A percentile compares a stretch with the other conserved stretches of the same genome.
Evolutionary conservation across 1,284 basidiomycete genomes (phyloP).

Genomic region (Porogramme epimiltina): DNA sequence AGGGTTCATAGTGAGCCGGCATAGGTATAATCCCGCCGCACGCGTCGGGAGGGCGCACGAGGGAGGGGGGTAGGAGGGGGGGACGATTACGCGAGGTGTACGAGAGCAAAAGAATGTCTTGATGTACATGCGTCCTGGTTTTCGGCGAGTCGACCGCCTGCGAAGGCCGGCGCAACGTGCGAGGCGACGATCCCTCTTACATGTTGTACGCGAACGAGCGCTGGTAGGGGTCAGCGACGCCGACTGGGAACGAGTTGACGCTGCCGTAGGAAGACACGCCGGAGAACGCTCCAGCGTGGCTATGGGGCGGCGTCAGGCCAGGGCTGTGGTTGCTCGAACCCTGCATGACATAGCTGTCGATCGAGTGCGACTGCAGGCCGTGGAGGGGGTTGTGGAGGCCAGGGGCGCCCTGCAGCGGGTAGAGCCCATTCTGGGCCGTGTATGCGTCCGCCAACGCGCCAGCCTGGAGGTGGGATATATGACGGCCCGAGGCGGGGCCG

Average conservation of each 20-base stretch:
- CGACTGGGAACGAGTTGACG: slow-evolving; percentile 40
- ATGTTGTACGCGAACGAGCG: slow-evolving; percentile 77
- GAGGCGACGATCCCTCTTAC: slow-evolving; percentile 41
- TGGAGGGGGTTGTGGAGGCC: slow-evolving; percentile 57
- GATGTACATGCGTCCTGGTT: slow-evolving; percentile 24
- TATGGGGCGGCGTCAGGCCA: slow-evolving; percentile 55
- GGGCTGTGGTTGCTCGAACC: slow-evolving; percentile 65
- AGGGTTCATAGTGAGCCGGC: slow-evolving; percentile 35
- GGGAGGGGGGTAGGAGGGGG: background rate
- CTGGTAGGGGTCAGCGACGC: slow-evolving; percentile 75
- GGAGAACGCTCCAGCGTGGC: slow-evolving; percentile 56
- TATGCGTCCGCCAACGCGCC: slow-evolving; percentile 71
- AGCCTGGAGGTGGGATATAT: slow-evolving; percentile 52
- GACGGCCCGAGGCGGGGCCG: slow-evolving; percentile 47
- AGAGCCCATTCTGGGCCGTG: slow-evolving; percentile 62
- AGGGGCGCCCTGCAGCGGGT: slow-evolving; percentile 47
- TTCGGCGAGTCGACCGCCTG: slow-evolving; percentile 12
- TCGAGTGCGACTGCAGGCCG: slow-evolving; percentile 58
- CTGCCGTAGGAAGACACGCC: slow-evolving; percentile 56
- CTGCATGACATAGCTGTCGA: slow-evolving; percentile 80
- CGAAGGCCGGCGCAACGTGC: slow-evolving; percentile 6
- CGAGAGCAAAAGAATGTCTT: slow-evolving; percentile 23
- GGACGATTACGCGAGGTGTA: slow-evolving; percentile 21
- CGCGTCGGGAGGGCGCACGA: slow-evolving; percentile 26
- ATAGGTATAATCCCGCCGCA: slow-evolving; percentile 36